These are phyloP conservation scores for Theileria sp. DNA, from an alignment of 169 alveolate species.

Conservation along the genomic window DNA sequence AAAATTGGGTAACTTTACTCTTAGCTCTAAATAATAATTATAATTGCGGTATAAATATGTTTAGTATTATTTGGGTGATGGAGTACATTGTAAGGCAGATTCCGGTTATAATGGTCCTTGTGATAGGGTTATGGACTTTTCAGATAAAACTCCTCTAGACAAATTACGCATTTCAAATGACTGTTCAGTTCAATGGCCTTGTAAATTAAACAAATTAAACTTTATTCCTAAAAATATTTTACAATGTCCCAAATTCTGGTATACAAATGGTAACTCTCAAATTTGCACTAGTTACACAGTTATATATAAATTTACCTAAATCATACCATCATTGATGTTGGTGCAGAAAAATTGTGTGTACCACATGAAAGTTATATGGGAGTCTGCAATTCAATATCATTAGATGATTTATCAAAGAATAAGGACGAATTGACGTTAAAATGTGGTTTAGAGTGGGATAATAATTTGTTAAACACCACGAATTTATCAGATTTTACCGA, in stretches of 20 bases:
- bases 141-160: constrained; percentile 58
- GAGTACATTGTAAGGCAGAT: constrained; percentile 64
- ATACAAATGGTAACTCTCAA: constrained; percentile 6
- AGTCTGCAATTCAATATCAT: constrained; percentile 54
- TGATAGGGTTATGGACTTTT: constrained; percentile 60
- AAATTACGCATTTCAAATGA: constrained; percentile 53
- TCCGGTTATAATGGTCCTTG: constrained; percentile 62
- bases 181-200: constrained; percentile 74
- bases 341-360: constrained; percentile 42
- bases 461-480: constrained; percentile 12
- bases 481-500: constrained; percentile 35
- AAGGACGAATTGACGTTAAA: constrained; percentile 10
- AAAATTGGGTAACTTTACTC: constrained; percentile 66
- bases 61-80: constrained; percentile 52
- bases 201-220: constrained; percentile 33
- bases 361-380: constrained; percentile 69
- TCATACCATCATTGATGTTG: not conserved
- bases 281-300: not conserved
- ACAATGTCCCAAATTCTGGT: constrained; percentile 65
- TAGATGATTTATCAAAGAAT: constrained; percentile 37
- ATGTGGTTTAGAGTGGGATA: constrained; percentile 58
- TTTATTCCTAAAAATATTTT: constrained; percentile 22
- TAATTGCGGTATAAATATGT: not conserved
- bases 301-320: not conserved
- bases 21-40: constrained; percentile 18